Evolutionary conservation across 805 yeast genomes (phyloP).

Genomic region (Pichia membranifaciens): DNA sequence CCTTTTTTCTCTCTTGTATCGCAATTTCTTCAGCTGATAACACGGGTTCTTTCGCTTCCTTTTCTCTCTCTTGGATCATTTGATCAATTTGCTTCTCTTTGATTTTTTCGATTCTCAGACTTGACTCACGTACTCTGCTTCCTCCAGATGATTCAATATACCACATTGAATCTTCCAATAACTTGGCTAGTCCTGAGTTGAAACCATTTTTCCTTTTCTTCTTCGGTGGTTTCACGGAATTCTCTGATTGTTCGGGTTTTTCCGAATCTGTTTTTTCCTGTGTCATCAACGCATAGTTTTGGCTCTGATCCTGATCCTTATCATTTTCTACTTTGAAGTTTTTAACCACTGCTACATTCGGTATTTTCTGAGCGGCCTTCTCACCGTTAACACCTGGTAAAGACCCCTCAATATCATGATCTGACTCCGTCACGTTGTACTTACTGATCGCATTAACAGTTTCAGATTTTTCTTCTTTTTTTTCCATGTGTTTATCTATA

Average conservation of each 20-base stretch:
- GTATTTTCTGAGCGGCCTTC: no score
- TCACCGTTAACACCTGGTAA: no score
- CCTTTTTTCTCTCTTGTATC: conserved; percentile 5
- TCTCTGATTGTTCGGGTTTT: not conserved
- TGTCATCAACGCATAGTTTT: no score
- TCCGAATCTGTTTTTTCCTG: not conserved
- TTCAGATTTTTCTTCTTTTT: not conserved
- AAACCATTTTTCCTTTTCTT: conserved; percentile 6
- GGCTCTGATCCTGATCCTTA: no score
- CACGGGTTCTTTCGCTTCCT: conserved; percentile 1
- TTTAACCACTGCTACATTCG: no score
- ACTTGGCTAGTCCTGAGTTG: conserved; percentile 14
- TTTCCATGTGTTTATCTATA: not conserved
- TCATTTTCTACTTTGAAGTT: no score
- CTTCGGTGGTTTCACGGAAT: not conserved
- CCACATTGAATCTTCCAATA: conserved; percentile 24
- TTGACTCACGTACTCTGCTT: conserved; percentile 6
- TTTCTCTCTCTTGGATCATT: conserved; percentile 1
- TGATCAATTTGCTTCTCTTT: conserved; percentile 9
- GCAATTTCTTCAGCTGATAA: conserved; percentile 7
- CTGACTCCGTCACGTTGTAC: no score
- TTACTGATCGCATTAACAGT: no score
- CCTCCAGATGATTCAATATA: conserved; percentile 16
- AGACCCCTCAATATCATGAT: no score
- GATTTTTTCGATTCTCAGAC: conserved; percentile 11